Base-by-base conservation (phyloP, 2,329 filamentous ascomycete genomes). In the Chaetomium sp. region DNA sequence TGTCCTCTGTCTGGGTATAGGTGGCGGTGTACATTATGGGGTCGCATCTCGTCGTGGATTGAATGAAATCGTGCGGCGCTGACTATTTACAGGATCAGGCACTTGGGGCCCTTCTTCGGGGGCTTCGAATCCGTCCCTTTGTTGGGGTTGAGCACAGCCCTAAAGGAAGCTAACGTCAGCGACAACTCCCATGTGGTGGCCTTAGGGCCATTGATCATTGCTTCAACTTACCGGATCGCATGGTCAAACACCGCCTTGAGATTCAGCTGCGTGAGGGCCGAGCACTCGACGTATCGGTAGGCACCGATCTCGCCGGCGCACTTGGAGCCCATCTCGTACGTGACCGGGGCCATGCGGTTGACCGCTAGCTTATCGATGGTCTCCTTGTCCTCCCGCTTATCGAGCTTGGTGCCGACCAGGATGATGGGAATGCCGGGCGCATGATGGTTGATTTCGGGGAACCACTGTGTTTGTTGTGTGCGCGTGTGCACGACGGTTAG, bases 231-330 rank as follows among this genome's bases (percentile, higher is more conserved):
- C 94, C 94, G 87, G 70, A 99, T 99, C 37, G 94, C 94, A 75
- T 96, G 92, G 69, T 99, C 94, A 70, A 99, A 99, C 49, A 99
- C 94, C 67, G 90, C 95, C 85, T 99, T 99, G 66, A 99, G 75
- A 73, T 96, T 96, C 68, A 92, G 81, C 78, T 97, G 94, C 40
- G 94, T 99, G 64, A 99, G 78, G 48, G 94, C 94, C 52, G 94
- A 97, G 76, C 94, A 99, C 76, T 99, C 94, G 43, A 97, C 81
- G 75, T 99, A 99, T 76, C 96, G 97, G 76, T 94, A 89, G 46
- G 94, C 92, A 70, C 85, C 87, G 74, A 99, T 96, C 67, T 96
- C 91, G 77, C 95, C 95, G 60, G 91, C 90, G 61, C 92, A 88
- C 62, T 86, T 77, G 61, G 96, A 79, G 41, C 91, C 94, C 73